Evolutionary conservation across 2,329 filamentous ascomycete genomes (phyloP), one percentile per base, ranked within the genome.

Genomic region (Colletotrichum higginsianum): DNA sequence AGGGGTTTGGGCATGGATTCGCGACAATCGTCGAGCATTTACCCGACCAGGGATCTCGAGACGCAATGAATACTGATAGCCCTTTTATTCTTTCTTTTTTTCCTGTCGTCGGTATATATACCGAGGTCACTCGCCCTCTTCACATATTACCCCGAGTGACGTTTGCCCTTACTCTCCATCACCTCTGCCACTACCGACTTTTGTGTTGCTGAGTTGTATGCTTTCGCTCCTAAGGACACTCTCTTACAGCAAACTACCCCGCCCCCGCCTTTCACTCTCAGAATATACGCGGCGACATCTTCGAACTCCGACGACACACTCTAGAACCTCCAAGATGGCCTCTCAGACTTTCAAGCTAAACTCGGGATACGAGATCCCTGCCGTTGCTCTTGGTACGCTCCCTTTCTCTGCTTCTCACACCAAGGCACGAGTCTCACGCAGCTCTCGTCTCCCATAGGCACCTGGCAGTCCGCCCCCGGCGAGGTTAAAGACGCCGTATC

Each of bases 391-490:
- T 40, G 90, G 89, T 91, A 83, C 57, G 84, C 26, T 26, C 16
- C 46, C 3, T 46, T 30, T 30, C n/a, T 7, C 30, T 13, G 7
- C 46, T 23, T n/a, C 30, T 38, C 60, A 13, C 15, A 8, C 35
- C 13, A 11, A 2, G 16, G 6, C 2, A 11, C 13, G 23, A 12
- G n/a, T 38, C 12, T 30, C n/a, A 23, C 50, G 49, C 35, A 38
- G 40, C 61, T 23, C n/a, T 9, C 5, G n/a, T 18, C n/a, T 16
- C 49, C n/a, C 50, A 30, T 60, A 90, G 90, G 90, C 76, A 92
- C 90, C 74, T 92, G 90, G 90, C 89, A 92, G 80, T 86, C 89
- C 11, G 84, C 83, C 3, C 85, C 88, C 0, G 90, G 89, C 55
- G 84, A 90, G 77, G 89, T 92, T 66, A 83, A 86, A 63, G 80